These are phyloP conservation scores for Acanthamoeba divionensis DNA, from an alignment of 208 protist species.

Conservation along the genomic window DNA sequence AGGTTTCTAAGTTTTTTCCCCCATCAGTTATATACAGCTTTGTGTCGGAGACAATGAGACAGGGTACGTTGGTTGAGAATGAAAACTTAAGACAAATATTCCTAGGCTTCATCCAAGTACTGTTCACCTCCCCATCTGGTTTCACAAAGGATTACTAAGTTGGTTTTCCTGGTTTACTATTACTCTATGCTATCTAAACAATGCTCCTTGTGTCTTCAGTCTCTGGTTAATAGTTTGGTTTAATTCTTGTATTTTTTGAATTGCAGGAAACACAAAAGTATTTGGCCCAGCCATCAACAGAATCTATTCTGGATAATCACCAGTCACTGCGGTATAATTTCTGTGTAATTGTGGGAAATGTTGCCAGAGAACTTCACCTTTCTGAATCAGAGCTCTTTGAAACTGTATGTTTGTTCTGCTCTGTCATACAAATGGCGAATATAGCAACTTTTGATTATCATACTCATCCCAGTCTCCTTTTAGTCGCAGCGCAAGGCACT, in stretches of 20 bases:
- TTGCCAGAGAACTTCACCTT: background rate
- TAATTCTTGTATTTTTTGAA: too few species aligned
- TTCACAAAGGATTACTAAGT: too few species aligned
- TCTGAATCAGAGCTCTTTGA: background rate
- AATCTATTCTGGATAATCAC: slow-evolving; percentile 24
- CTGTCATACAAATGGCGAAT: too few species aligned
- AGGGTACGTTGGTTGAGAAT: background rate
- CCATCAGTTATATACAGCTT: background rate
- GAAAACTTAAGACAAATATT: slow-evolving; percentile 24
- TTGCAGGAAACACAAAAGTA: slow-evolving; percentile 32
- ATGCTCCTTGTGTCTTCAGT: too few species aligned
- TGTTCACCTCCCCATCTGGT: too few species aligned
- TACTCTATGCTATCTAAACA: too few species aligned
- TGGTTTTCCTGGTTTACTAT: too few species aligned
- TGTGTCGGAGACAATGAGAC: slow-evolving; percentile 15
- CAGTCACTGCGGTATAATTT: slow-evolving; percentile 7
- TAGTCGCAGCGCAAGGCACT: slow-evolving; percentile 7
- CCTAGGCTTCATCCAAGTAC: slow-evolving; percentile 19
- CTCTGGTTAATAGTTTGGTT: too few species aligned
- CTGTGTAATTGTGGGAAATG: slow-evolving; percentile 7
- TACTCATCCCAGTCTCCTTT: background rate
- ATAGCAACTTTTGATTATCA: background rate
- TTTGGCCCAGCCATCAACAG: slow-evolving; percentile 5
- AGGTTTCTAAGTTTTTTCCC: background rate
- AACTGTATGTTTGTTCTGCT: too few species aligned